These are phyloP conservation scores for Wickerhamiella vanderwaltii DNA, from an alignment of 805 yeast species.

Conservation along the genomic window DNA sequence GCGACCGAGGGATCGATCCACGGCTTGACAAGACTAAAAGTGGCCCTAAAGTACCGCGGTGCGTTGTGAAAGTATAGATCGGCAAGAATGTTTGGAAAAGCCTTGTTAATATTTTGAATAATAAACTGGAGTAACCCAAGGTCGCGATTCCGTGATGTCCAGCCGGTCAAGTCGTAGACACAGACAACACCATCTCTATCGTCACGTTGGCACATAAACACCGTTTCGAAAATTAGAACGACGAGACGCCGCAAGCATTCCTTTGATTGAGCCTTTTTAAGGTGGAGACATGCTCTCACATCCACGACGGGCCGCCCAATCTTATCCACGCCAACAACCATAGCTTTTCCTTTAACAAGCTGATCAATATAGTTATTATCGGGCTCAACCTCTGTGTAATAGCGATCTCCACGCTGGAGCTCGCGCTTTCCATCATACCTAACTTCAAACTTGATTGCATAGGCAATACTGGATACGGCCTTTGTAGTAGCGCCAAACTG, in stretches of 20 bases:
- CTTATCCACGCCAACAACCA: background rate
- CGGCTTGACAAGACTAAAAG: conserved; percentile 39
- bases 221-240: background rate
- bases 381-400: background rate
- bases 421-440: background rate
- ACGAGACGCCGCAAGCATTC: background rate
- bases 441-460: background rate
- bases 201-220: conserved; percentile 37
- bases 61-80: background rate
- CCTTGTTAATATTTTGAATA: background rate
- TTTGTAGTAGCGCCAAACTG: background rate
- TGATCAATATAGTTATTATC: background rate
- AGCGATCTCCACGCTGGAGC: conserved; percentile 1
- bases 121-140: conserved; percentile 59
- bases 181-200: conserved; percentile 56
- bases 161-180: conserved; percentile 62
- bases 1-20: conserved; percentile 98
- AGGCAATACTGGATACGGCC: conserved; percentile 17
- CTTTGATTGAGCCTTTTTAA: background rate
- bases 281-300: background rate
- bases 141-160: conserved; percentile 72
- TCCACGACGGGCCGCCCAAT: background rate
- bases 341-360: background rate
- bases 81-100: background rate
- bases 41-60: background rate